Evolutionary conservation across 371 early-diverging fungal genomes (phyloP).

Genomic region (Mucor mucedo): DNA sequence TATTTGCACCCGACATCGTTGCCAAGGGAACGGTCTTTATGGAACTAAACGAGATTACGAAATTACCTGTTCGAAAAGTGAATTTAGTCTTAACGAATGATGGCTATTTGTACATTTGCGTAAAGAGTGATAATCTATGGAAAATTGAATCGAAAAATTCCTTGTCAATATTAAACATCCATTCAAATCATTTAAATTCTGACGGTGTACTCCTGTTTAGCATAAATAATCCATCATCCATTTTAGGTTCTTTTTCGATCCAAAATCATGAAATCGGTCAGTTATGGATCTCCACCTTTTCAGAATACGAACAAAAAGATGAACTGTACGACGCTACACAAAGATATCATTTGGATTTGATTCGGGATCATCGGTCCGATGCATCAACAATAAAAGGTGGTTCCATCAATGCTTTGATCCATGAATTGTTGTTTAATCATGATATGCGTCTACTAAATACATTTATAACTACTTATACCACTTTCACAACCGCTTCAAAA

Average conservation of each 20-base stretch:
- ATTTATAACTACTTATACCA: constrained; percentile 66
- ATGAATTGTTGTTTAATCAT: constrained; percentile 59
- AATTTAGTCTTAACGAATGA: constrained; percentile 14
- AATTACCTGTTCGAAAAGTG: constrained; percentile 27
- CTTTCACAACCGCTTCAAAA: constrained; percentile 57
- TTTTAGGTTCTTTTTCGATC: constrained; percentile 25
- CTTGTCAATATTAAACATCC: constrained; percentile 3
- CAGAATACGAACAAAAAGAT: constrained; percentile 3
- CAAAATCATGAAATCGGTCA: constrained; percentile 20
- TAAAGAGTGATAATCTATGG: background rate
- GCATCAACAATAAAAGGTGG: constrained; percentile 53
- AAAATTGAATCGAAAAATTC: constrained; percentile 18
- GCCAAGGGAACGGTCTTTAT: constrained; percentile 33
- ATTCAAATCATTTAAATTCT: constrained; percentile 11
- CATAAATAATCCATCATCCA: constrained; percentile 11
- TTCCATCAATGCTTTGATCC: constrained; percentile 67
- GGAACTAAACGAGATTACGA: constrained; percentile 24
- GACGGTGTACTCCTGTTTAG: constrained; percentile 21
- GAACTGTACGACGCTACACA: constrained; percentile 36
- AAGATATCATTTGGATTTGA: constrained; percentile 16
- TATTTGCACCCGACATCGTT: constrained; percentile 18
- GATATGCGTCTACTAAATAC: constrained; percentile 34
- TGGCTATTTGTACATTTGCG: constrained; percentile 3
- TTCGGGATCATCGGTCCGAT: constrained; percentile 20
- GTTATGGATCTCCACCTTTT: constrained; percentile 17